Percentiles rank a stretch among this genome's conserved stretches.
Conservation (phyloP, 2,329 filamentous ascomycete species). For the Penicillium sp. region DNA sequence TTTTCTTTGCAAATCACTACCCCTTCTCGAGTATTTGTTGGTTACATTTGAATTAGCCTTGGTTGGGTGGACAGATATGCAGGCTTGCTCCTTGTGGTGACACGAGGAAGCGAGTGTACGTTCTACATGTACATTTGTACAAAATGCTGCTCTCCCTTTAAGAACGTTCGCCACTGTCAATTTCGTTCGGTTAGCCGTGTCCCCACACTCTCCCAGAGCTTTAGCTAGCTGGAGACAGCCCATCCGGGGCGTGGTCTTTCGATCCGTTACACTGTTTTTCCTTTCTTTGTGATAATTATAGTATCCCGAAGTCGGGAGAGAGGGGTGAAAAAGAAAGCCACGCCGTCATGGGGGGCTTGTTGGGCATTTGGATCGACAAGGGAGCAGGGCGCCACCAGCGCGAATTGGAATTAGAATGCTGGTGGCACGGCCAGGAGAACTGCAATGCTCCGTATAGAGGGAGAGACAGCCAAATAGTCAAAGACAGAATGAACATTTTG, state of each 20-base stretch:
- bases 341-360: constrained; percentile 1
- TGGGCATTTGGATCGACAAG: background rate
- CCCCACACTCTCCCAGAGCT: background rate
- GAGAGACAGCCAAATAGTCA: background rate
- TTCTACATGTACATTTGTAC: background rate
- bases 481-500: background rate
- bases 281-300: background rate
- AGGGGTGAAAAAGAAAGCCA: constrained; percentile 2
- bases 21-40: background rate
- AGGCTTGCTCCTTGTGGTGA: background rate
- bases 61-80: background rate
- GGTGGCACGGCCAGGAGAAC: background rate
- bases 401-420: background rate
- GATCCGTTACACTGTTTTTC: background rate
- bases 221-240: background rate
- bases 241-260: background rate
- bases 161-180: background rate
- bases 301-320: background rate
- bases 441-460: background rate
- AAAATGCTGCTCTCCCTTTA: background rate
- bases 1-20: background rate
- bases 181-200: background rate
- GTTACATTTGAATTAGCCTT: background rate
- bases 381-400: background rate
- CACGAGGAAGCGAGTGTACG: background rate